Percentiles rank a stretch among this genome's conserved stretches.
Conservation (phyloP, 306 rosid species). For the Quercus suber region DNA sequence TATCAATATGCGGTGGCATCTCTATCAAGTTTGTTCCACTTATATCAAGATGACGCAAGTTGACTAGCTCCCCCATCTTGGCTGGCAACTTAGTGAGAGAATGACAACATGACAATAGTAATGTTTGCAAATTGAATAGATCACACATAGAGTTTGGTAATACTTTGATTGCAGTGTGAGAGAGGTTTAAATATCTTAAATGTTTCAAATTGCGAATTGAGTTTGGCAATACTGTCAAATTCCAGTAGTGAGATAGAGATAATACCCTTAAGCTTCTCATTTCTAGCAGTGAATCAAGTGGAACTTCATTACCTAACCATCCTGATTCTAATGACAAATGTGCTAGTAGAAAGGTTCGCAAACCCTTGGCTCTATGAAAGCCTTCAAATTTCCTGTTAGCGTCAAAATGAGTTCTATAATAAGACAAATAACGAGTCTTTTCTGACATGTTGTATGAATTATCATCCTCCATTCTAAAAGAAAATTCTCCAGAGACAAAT, state of each 20-base stretch:
- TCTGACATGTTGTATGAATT: not conserved
- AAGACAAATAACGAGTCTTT: slow-evolving; percentile 25
- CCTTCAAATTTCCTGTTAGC: not conserved
- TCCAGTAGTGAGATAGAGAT: slow-evolving; percentile 5
- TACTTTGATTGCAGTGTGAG: not conserved
- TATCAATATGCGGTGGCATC: slow-evolving; percentile 17
- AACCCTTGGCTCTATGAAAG: not conserved
- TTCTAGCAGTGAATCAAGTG: too few species aligned
- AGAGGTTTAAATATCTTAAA: slow-evolving; percentile 11
- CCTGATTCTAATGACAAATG: too few species aligned
- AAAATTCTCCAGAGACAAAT: slow-evolving; percentile 7
- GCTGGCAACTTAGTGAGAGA: not conserved
- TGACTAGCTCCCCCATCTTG: slow-evolving; percentile 1
- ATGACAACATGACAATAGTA: not conserved
- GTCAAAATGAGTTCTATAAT: not conserved
- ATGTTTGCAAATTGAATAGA: slow-evolving; percentile 23
- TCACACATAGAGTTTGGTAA: slow-evolving; percentile 8
- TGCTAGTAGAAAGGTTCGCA: too few species aligned
- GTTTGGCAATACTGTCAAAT: not conserved
- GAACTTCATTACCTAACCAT: too few species aligned
- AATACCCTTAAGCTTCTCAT: not conserved
- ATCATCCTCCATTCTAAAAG: not conserved
- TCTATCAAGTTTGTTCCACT: not conserved
- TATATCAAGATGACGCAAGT: not conserved
- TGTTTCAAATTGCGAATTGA: not conserved